phyloP scores from a whole-genome alignment of 108 stramenopile species.

The Stephanodiscus minutulus region DNA sequence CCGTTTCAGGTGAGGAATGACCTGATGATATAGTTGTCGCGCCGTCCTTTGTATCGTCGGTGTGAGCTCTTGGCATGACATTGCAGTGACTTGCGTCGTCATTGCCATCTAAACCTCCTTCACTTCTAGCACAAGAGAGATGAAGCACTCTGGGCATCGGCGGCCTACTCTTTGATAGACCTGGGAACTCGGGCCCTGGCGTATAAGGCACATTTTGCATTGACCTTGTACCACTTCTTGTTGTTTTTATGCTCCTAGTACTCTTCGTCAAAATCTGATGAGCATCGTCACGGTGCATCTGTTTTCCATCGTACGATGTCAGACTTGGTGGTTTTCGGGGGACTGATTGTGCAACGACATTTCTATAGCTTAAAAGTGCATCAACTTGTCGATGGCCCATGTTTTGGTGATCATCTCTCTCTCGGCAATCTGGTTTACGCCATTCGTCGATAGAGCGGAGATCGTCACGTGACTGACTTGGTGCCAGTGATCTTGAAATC shows the following conservation, averaged over 20 bases:
- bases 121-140: constrained; percentile 69
- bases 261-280: constrained; percentile 13
- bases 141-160: constrained; percentile 41
- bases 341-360: constrained; percentile 41
- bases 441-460: constrained; percentile 44
- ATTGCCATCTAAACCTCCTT: constrained; percentile 62
- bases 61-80: constrained; percentile 43
- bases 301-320: constrained; percentile 44
- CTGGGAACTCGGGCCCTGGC: constrained; percentile 24
- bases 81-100: constrained; percentile 53
- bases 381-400: constrained; percentile 42
- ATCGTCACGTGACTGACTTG: constrained; percentile 66
- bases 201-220: constrained; percentile 5
- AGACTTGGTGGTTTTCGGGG: constrained; percentile 24
- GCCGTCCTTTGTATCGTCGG: constrained; percentile 62
- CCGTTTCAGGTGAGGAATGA: constrained; percentile 58
- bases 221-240: constrained; percentile 10
- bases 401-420: constrained; percentile 30
- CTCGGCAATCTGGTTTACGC: constrained; percentile 21
- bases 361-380: constrained; percentile 51
- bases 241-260: constrained; percentile 31
- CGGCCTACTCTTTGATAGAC: constrained; percentile 27
- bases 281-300: constrained; percentile 29
- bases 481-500: constrained; percentile 14
- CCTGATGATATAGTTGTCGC: constrained; percentile 78